Base-by-base conservation (phyloP, 257 asterid species). In the Solanum dulcamara region DNA sequence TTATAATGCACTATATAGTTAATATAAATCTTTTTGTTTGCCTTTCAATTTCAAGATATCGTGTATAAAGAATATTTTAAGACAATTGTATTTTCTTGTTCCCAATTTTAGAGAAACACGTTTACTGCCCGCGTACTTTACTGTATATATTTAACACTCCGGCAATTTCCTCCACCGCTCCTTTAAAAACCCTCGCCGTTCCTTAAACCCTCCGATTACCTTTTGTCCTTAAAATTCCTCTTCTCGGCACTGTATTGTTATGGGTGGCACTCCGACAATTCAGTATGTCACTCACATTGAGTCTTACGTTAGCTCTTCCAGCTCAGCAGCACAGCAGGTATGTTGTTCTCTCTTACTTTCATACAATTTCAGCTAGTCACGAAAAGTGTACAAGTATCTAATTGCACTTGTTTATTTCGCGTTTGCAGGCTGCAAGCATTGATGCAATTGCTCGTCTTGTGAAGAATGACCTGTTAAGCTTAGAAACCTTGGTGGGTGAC, bases 241-340 rank as follows among this genome's bases (percentile, higher is more conserved):
- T 26, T 64, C 35, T 30, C 66, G 20, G 17, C 22, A 17, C 24
- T 22, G 44, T 32, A 7, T 18, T 14, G 64, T 32, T 4, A 94
- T 94, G 97, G 94, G 88, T 3, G 86, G 67, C 40, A 46, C 40
- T 46, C 82, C 82, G 51, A 80, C 92, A 38, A 71, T 75, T 83
- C 86, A 89, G 88, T 91, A 84, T 89, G 89, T 92, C 26, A 91
- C 90, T 90, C 97, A 94, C 86, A 84, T 96, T 86, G 99, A 96
- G 86, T 30, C 85, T 85, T 96, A 91, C 87, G 98, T 96, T 20
- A 87, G 89, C 83, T 91, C 99, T 66, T 87, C 96, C 53, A 91
- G 91, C 85, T 89, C 98, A 62, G 85, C 91, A 38, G 44, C 94
- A 9, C 93, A 93, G 71, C 98, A 93, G 98, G 98, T 96, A 38